Base-by-base conservation (phyloP, 208 protist species). In the Blastocrithidia nonstop region DNA sequence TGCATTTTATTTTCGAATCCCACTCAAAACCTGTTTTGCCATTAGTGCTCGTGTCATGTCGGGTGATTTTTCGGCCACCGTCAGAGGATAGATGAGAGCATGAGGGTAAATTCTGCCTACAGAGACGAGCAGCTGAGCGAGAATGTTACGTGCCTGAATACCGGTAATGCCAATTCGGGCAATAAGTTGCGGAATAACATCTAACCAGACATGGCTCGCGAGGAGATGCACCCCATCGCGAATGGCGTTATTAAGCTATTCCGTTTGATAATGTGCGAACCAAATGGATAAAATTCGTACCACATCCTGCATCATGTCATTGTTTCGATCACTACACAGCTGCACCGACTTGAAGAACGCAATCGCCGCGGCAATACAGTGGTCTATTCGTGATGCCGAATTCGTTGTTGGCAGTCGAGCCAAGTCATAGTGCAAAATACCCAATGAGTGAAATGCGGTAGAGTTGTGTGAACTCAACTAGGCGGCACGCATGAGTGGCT, bases 161-260 rank as follows among this genome's bases (percentile, higher is more conserved):
- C 78, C 60, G 7, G 72, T 84, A 37, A 96, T 94, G 47, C 98
- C 93, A 49, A 99, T 97, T 24, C 97, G 80, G 6, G 97, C 97
- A 49, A 99, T 98, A 11, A 99, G 79, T 73, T 98, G 97, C 6
- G 97, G 98, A 20, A 99, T 96, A n/a, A 99, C 97, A 35, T 90
- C 81, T 5, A 99, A 64, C 98, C 98, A 99, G 9, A 97, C 97
- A 48, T 98, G 90, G 40, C 96, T 80, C 6, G 70, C 62, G 0
- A 99, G 72, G 1, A 72, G 81, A 47, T 78, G 57, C 49, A 99
- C 88, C 23, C 95, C 95, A 28, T 94, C 52, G 20, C 75, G 44
- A 4, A 99, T 59, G 7, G 74, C 87, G 17, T 78, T 59, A 53
- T 88, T 92, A 21, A 95, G 51, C 35, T 88, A 58, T 11, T 47